Percentiles rank a stretch among this genome's conserved stretches.
Conservation (phyloP, 2,329 filamentous ascomycete genomes). For the Aureobasidium sp. region DNA sequence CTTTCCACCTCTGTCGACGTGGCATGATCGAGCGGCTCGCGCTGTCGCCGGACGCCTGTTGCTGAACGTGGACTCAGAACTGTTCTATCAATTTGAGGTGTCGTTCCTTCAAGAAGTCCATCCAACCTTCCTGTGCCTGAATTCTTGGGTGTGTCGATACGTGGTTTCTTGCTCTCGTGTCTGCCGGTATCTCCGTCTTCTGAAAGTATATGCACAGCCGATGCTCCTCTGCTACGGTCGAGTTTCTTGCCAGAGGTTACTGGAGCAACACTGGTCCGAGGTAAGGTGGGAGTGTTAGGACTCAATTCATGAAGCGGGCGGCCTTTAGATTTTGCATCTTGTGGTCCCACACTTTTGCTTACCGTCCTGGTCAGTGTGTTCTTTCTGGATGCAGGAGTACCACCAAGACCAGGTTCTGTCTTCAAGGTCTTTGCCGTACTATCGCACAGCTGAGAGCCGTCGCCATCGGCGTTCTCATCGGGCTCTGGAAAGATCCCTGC, state of each 20-base stretch:
- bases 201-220: slow-evolving; percentile 14
- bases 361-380: not conserved
- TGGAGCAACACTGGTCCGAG: slow-evolving; percentile 14
- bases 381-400: not conserved
- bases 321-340: not conserved
- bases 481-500: too few species aligned
- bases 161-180: slow-evolving; percentile 3
- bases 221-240: slow-evolving; percentile 10
- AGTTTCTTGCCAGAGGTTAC: slow-evolving; percentile 1
- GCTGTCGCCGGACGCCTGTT: not conserved
- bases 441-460: not conserved
- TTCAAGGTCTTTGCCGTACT: slow-evolving; percentile 2
- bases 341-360: not conserved
- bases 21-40: not conserved
- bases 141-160: slow-evolving; percentile 6
- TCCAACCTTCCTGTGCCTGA: not conserved
- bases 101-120: slow-evolving; percentile 1
- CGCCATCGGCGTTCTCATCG: not conserved
- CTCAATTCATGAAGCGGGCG: slow-evolving; percentile 21
- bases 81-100: slow-evolving; percentile 7
- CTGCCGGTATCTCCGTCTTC: slow-evolving; percentile 14
- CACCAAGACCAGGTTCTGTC: not conserved
- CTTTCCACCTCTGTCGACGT: not conserved
- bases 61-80: slow-evolving; percentile 10
- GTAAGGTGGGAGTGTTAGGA: slow-evolving; percentile 20